Base-by-base conservation (phyloP, 352 stramenopile genomes). In the Pythium aristosporum region DNA sequence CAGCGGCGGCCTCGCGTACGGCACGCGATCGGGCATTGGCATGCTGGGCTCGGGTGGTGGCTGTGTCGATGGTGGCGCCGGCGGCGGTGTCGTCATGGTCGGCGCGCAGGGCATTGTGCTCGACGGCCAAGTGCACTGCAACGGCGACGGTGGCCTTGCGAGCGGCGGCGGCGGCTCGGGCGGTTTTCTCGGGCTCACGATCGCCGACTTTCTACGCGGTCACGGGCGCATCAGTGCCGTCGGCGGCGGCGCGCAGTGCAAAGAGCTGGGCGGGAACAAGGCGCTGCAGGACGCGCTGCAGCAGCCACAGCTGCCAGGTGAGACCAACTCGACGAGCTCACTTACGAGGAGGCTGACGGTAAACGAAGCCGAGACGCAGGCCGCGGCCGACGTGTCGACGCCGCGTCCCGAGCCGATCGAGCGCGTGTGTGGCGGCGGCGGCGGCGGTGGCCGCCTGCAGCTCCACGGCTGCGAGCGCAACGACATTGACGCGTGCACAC, bases 31-130 rank as follows among this genome's bases (percentile, higher is more conserved):
- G 11, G 84, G 85, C 9, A 72, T 75, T 58, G 85, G 85, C 11
- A 84, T 88, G 72, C 62, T 94, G 8, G 85, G 85, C 13, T 91
- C 82, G 12, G 85, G 82, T 57, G 85, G 85, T 30, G 82, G 85
- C 0, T 94, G 85, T 41, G 78, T 87, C 5, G 74, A 78, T 34
- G 82, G 80, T 2, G 85, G 85, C 28, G 79, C 82, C 18, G 85
- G 85, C 36, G 85, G 85, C 21, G 85, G 85, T 46, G 75, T 93
- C 21, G 73, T 89, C 5, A 81, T 88, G 66, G 57, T 93, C 37
- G 85, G 82, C 28, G 81, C 85, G 0, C 62, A 65, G 5, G 77
- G 74, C 6, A 64, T 93, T n/a, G 65, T 87, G 16, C 66, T 93
- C 0, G 80, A 91, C 65, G 85, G 85, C n/a, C 74, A 84, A 21